Conservation (phyloP, 805 yeast species). For the Cyberlindnera nakhonratchasimensis region DNA sequence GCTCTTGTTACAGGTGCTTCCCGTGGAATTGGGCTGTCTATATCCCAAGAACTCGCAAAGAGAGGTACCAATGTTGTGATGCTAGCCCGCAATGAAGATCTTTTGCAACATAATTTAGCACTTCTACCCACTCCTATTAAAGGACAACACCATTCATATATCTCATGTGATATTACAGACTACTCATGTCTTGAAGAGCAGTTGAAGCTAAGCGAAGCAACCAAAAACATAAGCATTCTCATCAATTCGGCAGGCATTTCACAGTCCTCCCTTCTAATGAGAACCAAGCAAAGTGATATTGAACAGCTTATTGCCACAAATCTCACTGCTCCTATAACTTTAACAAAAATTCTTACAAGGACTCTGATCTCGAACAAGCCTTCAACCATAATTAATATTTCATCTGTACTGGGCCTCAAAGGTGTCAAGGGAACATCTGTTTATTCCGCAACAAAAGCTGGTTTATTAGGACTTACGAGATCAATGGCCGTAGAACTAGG, state of each 20-base stretch:
- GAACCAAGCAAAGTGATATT: conserved; percentile 41
- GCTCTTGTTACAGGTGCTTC: conserved; percentile 70
- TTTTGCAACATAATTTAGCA: conserved; percentile 31
- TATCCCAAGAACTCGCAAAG: conserved; percentile 47
- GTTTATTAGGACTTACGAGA: conserved; percentile 57
- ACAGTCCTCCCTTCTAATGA: conserved; percentile 48
- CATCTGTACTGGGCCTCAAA: conserved; percentile 57
- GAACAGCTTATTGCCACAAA: conserved; percentile 49
- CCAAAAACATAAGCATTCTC: conserved; percentile 25
- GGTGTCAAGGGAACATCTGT: conserved; percentile 56
- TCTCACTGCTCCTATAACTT: conserved; percentile 55
- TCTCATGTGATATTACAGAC: conserved; percentile 20
- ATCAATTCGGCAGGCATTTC: conserved; percentile 57
- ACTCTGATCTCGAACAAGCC: conserved; percentile 44
- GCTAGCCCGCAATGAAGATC: conserved; percentile 43
- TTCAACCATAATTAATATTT: conserved; percentile 52
- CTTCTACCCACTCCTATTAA: conserved; percentile 8
- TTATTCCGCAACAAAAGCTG: conserved; percentile 71
- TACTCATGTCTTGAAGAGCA: conserved; percentile 1
- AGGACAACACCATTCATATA: conserved; percentile 19
- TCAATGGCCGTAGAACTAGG: conserved; percentile 59
- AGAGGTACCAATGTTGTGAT: conserved; percentile 52
- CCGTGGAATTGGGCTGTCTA: conserved; percentile 58
- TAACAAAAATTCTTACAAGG: conserved; percentile 49
- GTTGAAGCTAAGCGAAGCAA: not conserved